phyloP scores from a whole-genome alignment of 345 rosid genomes.

The Limnanthes douglasii region DNA sequence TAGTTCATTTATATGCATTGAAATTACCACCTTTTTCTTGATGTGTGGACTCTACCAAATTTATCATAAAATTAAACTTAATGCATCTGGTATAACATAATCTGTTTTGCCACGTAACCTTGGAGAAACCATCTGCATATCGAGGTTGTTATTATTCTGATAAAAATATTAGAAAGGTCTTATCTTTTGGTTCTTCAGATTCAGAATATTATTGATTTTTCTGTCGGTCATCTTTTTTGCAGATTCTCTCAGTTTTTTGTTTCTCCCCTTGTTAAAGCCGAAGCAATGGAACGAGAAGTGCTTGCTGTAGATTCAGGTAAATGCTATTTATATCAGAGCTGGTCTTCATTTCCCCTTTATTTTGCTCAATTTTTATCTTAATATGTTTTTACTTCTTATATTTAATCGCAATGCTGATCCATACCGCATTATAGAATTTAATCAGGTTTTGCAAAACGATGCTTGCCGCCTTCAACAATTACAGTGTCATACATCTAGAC shows the following conservation, averaged over 20 bases:
- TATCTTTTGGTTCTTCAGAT: not conserved
- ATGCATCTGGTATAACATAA: too few species aligned
- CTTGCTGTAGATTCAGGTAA: conserved; percentile 97
- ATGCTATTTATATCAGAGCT: conserved; percentile 5
- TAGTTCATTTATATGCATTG: too few species aligned
- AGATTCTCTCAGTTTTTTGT: conserved; percentile 98
- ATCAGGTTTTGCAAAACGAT: conserved; percentile 91
- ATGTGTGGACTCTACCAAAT: too few species aligned
- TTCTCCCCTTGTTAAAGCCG: conserved; percentile 88
- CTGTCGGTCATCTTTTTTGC: conserved; percentile 14
- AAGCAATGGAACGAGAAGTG: conserved; percentile 93
- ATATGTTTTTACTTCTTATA: conserved; percentile 3
- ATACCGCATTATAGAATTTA: conserved; percentile 51
- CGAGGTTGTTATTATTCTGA: not conserved
- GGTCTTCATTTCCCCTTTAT: not conserved
- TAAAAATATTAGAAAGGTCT: too few species aligned
- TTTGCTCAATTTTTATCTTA: conserved; percentile 7
- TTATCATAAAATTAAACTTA: too few species aligned
- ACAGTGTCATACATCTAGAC: conserved; percentile 70
- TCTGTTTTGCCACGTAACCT: too few species aligned
- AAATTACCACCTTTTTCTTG: too few species aligned
- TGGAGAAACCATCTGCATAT: too few species aligned
- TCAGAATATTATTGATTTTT: conserved; percentile 7
- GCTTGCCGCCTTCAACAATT: conserved; percentile 86
- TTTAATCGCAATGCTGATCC: too few species aligned